These are phyloP conservation scores for Lasiodiplodia sp. DNA, from an alignment of 2,329 filamentous ascomycete genomes.

Conservation along the genomic window DNA sequence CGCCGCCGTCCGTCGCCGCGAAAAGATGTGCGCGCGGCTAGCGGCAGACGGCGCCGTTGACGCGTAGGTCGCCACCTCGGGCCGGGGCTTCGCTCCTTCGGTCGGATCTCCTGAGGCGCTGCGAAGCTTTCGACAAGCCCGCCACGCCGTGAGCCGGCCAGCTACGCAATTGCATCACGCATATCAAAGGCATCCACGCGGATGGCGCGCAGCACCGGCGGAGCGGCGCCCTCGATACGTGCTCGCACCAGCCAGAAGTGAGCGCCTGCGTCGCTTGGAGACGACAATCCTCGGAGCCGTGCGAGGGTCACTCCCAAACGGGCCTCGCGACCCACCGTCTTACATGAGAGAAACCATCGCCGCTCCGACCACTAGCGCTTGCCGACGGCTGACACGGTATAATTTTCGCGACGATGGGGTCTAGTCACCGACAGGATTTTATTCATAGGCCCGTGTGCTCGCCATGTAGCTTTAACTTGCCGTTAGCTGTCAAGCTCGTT, in stretches of 20 bases:
- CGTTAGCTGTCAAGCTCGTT: constrained; percentile 25
- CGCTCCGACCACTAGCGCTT: constrained; percentile 4
- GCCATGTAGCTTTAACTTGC: constrained; percentile 24
- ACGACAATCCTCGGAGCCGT: constrained; percentile 18
- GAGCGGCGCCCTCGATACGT: neutral
- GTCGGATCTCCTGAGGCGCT: constrained; percentile 3
- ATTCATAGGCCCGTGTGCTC: constrained; percentile 25
- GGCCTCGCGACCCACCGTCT: constrained; percentile 26
- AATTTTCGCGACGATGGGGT: constrained; percentile 10
- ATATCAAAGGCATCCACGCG: neutral
- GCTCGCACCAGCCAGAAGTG: constrained; percentile 6
- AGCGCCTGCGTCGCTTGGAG: constrained; percentile 19
- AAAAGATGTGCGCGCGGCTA: neutral
- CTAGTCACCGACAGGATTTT: constrained; percentile 21
- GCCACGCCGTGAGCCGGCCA: neutral
- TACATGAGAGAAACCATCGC: constrained; percentile 30
- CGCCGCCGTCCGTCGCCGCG: neutral
- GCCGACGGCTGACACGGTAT: constrained; percentile 25
- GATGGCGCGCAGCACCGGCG: constrained; percentile 9
- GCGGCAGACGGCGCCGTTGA: neutral
- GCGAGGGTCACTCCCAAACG: constrained; percentile 19
- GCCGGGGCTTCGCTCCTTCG: constrained; percentile 5
- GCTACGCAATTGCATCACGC: constrained; percentile 22
- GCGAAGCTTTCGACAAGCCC: constrained; percentile 25
- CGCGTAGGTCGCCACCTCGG: constrained; percentile 26